Evolutionary conservation across 495 filamentous ascomycete species (phyloP), one percentile per base, ranked within the genome.

Genomic region (Podospora australis): DNA sequence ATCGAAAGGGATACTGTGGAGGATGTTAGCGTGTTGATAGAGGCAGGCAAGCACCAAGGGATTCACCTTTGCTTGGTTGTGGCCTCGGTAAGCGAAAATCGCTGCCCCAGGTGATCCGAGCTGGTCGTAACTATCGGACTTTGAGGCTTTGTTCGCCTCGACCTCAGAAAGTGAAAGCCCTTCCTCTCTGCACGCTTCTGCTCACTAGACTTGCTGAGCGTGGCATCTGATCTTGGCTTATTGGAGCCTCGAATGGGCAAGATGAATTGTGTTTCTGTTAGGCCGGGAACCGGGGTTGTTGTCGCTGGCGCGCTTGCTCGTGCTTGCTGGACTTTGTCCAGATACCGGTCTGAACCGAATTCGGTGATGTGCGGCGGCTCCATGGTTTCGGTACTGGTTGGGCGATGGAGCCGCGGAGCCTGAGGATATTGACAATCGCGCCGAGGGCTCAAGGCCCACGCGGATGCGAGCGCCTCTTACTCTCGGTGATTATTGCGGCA

Each of bases 321-420:
- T 13, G 64, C 57, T 48, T 70, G 65, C 24, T 59, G 60, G 42
- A 78, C 58, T 57, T 80, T 80, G 14, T 70, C 65, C 43, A 77
- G 68, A 49, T 73, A 80, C 52, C 72, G 73, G 58, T 70, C 66
- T 39, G 77, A 80, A 42, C 74, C 77, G 67, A 80, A 80, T 52
- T 80, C 77, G 38, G 74, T 77, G 35, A 75, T 63, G 44, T 79
- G 77, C 46, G 70, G 59, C 56, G 68, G 74, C 48, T 79, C 77
- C 75, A 78, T 75, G 56, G 32, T 62, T 44, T 36, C 46, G 44
- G 48, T 48, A 51, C 48, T 38, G 35, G 44, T 29, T 46, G 39
- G 44, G 47, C 44, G 36, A 55, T 29, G 46, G 44, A 17, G 44
- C 39, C 53, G 47, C 34, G 29, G 39, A 58, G 56, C 54, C 59